A percentile compares a stretch with the other conserved stretches of the same genome.
These are phyloP conservation scores for Kazachstania africana DNA, from an alignment of 805 yeast genomes.

Conservation along the genomic window DNA sequence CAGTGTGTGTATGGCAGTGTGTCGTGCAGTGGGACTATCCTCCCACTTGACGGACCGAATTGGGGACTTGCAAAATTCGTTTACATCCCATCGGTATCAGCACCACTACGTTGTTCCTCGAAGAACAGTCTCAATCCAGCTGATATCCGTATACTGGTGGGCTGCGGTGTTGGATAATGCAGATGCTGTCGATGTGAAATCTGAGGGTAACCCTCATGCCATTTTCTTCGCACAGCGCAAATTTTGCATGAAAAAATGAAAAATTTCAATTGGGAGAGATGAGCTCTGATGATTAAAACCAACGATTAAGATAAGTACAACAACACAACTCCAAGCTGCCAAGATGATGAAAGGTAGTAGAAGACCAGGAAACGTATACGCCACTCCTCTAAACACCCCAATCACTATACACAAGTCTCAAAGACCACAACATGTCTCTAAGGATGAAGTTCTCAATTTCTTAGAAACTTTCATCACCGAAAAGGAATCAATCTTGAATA, in stretches of 20 bases:
- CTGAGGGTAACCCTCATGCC: too few species aligned
- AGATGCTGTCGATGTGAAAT: too few species aligned
- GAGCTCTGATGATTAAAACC: background rate
- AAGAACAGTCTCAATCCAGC: too few species aligned
- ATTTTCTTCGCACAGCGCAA: too few species aligned
- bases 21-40: too few species aligned
- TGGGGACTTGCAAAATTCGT: too few species aligned
- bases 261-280: background rate
- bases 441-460: slow-evolving; percentile 19
- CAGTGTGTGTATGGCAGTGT: too few species aligned
- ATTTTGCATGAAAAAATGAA: background rate
- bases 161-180: too few species aligned
- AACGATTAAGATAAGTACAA: background rate
- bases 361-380: slow-evolving; percentile 9
- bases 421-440: slow-evolving; percentile 15
- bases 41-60: too few species aligned
- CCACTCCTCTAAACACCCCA: slow-evolving; percentile 20
- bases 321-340: background rate
- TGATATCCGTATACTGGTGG: too few species aligned
- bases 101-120: too few species aligned
- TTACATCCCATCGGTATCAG: too few species aligned
- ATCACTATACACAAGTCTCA: slow-evolving; percentile 18
- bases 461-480: slow-evolving; percentile 18
- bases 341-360: slow-evolving; percentile 17
- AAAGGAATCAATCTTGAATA: slow-evolving; percentile 13